Conservation (phyloP, 139 green algal species). For the Ettlia oleoabundans region DNA sequence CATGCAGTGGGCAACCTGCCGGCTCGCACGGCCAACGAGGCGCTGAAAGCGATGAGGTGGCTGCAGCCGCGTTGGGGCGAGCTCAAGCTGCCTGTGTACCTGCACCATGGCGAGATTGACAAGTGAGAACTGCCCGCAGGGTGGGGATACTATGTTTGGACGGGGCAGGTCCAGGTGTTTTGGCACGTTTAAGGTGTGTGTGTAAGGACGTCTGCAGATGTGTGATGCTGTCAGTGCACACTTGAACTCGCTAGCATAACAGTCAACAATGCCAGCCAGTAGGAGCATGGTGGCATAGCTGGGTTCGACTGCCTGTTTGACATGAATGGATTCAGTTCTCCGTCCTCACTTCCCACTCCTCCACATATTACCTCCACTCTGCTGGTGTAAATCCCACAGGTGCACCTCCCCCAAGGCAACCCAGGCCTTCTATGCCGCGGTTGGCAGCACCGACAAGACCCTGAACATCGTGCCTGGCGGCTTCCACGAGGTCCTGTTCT, state of each 20-base stretch:
- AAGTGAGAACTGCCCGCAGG: slow-evolving; percentile 22
- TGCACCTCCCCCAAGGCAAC: slow-evolving; percentile 29
- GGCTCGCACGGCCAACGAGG: slow-evolving; percentile 62
- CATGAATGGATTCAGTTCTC: too few relatives aligned
- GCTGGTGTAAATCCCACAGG: too few relatives aligned
- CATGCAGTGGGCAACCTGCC: slow-evolving; percentile 54
- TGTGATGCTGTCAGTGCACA: too few relatives aligned
- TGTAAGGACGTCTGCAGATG: too few relatives aligned
- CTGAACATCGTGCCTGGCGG: slow-evolving; percentile 38
- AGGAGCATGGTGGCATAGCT: too few relatives aligned
- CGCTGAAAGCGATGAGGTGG: slow-evolving; percentile 44
- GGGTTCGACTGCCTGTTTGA: too few relatives aligned
- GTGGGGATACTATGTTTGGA: not conserved
- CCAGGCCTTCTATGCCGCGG: slow-evolving; percentile 27
- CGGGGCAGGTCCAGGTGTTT: not conserved
- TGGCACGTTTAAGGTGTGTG: not conserved
- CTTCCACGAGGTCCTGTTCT: slow-evolving; percentile 54
- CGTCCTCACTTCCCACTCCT: too few relatives aligned
- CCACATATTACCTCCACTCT: not conserved
- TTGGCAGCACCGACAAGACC: slow-evolving; percentile 16
- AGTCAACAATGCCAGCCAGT: too few relatives aligned
- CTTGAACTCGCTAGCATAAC: too few relatives aligned
- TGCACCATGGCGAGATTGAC: slow-evolving; percentile 57
- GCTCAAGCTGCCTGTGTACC: slow-evolving; percentile 54
- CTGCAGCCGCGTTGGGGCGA: slow-evolving; percentile 23